Conservation (phyloP, 768 basidiomycete species). For the Termitomyces sp. region DNA sequence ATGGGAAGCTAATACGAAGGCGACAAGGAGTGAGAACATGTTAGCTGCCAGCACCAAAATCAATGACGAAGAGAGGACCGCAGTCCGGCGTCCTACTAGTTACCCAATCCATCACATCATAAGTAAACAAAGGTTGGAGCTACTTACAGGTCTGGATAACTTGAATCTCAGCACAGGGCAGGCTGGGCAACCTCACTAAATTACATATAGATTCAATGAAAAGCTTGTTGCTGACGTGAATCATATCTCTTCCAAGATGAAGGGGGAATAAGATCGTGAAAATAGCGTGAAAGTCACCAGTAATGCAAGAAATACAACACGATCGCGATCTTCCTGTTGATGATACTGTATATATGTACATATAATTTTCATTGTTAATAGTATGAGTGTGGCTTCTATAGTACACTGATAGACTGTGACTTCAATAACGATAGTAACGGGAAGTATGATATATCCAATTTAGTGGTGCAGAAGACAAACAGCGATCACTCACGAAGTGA, state of each 20-base stretch:
- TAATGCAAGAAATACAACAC: too few species aligned
- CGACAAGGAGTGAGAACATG: not conserved
- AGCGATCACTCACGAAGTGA: not conserved
- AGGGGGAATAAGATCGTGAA: too few species aligned
- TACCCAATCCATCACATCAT: too few species aligned
- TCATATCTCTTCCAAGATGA: too few species aligned
- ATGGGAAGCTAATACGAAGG: not conserved
- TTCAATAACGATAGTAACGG: not conserved
- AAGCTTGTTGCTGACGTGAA: too few species aligned
- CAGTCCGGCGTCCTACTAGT: not conserved
- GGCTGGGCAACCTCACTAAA: too few species aligned
- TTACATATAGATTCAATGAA: too few species aligned
- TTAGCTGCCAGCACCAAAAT: not conserved
- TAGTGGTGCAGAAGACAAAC: not conserved
- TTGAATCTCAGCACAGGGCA: too few species aligned
- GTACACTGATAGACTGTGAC: not conserved
- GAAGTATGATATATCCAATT: not conserved
- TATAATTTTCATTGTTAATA: not conserved
- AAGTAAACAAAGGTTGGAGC: slow-evolving; percentile 2
- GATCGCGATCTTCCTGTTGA: slow-evolving; percentile 5
- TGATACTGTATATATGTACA: not conserved
- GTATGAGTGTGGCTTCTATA: not conserved
- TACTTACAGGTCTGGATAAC: too few species aligned
- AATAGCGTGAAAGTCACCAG: too few species aligned
- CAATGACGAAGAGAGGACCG: not conserved